Base-by-base conservation (phyloP, 176 grass and related monocot genomes). In the Puya raimondii region DNA sequence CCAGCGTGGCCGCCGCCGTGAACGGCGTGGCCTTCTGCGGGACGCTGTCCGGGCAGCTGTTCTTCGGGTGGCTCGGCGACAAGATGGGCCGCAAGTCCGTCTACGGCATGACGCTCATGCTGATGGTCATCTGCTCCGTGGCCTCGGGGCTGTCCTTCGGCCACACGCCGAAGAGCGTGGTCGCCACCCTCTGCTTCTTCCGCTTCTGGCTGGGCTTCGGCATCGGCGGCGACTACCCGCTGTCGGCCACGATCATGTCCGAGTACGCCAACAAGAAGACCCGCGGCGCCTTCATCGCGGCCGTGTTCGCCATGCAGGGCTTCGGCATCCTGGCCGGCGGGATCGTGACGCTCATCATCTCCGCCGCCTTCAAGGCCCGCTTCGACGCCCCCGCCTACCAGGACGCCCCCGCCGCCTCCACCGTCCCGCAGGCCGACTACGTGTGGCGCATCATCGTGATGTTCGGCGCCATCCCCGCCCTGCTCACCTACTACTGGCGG, bases 61-160 rank as follows among this genome's bases (percentile, higher is more conserved):
- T 96, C 74, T 91, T 96, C 47, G 91, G 91, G 0, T 96, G 88
- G 85, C 88, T 96, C 47, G 91, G 91, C 33, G 88, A 96, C 74
- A 74, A 72, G 72, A 23, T 88, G 21, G 91, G 91, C 0, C 80
- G 91, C 50, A 96, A 91, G 69, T 80, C 76, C 64, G 88, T 88
- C 12, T 91, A 91, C 47, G 88, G 88, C 1, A 80, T 91, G 64
- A 91, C 90, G 1, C 71, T 88, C 0, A 21, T 93, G 69, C 0
- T 88, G 0, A 88, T 93, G 90, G 72, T 93, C 9, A 0, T 88
- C 48, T 93, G 90, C 71, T 88, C 86, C 49, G 0, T 93, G 56
- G 86, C 86, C 0, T 93, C 83, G 0, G 85, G 80, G 0, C 83
- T 92, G 47, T 92, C 90, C 1, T 92, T 92, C 50, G 79, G 74